Base-by-base conservation (phyloP, 768 basidiomycete genomes). In the Agaricus sinodeliciosus region DNA sequence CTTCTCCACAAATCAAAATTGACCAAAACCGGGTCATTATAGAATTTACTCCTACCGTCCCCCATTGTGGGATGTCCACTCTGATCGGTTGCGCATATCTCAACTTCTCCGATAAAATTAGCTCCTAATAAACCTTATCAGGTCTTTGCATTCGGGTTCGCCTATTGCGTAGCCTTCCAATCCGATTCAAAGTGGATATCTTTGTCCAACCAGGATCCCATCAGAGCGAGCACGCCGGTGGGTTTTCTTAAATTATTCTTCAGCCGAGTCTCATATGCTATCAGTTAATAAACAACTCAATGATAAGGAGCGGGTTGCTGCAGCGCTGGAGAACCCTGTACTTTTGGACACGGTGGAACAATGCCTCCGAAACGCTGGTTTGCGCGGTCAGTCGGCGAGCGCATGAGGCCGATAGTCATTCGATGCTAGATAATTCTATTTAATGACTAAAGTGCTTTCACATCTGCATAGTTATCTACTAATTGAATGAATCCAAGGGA, bases 281-380 rank as follows among this genome's bases (percentile, higher is more conserved):
- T 35, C 36, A 95, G 96, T 99, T 9, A 99, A 98, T 70, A 97
- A 97, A 66, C 96, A 99, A 63, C 76, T 99, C 31, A 99, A 99
- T 62, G 96, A 99, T 72, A 99, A 99, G 69, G 96, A 99, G 69
- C 79, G 96, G 37, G 96, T 98, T 1, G 94, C 94, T 22, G 96
- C 96, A 9, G 96, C 96, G 1, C 75, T 98, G 44, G 96, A 99
- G 68, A 98, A 98, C 68, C 78, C 82, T 2, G 79, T 86, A 26
- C 77, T 99, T 4, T 65, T 97, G 1, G 86, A 87, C 50, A 90
- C 91, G 0, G 82, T 99, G 9, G 94, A 98, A 65, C 84, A 85
- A 54, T 72, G 74, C 43, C 67, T 78, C 7, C 63, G 64, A 11
- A 68, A 69, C 49, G 68, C 65, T 4, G 68, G 64, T 35, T 65